These are phyloP conservation scores for Phalaenopsis hybrid DNA, from an alignment of 116 monocot species.

Conservation along the genomic window DNA sequence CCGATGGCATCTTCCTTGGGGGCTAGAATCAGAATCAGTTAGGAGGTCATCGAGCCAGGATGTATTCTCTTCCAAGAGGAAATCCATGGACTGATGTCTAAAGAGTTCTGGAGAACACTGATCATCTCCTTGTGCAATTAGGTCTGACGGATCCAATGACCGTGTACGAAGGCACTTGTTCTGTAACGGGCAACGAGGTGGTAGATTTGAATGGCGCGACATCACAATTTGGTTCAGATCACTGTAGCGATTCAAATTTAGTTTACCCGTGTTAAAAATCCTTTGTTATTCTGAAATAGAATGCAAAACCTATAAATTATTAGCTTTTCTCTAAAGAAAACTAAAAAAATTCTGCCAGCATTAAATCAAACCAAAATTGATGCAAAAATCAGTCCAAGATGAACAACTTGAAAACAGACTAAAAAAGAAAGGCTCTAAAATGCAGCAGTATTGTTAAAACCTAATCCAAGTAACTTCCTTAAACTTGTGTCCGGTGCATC, in stretches of 20 bases:
- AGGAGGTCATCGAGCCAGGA: slow-evolving; percentile 70
- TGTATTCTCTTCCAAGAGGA: slow-evolving; percentile 45
- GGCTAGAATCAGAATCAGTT: slow-evolving; percentile 22
- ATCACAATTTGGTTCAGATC: slow-evolving; percentile 24
- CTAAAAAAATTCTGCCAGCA: not conserved
- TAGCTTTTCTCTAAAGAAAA: not conserved
- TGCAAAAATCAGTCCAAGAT: no score
- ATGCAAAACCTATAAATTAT: slow-evolving; percentile 1
- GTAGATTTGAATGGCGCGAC: slow-evolving; percentile 61
- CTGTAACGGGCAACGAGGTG: slow-evolving; percentile 64
- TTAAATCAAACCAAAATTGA: not conserved
- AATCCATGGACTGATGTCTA: slow-evolving; percentile 38
- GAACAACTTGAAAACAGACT: not conserved
- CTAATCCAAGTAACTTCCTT: not conserved
- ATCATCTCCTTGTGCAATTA: slow-evolving; percentile 13
- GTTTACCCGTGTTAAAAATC: not conserved
- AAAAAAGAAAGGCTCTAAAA: not conserved
- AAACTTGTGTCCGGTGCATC: not conserved
- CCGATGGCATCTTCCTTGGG: slow-evolving; percentile 29
- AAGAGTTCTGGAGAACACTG: slow-evolving; percentile 12
- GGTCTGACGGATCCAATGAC: slow-evolving; percentile 10
- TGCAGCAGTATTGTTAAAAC: slow-evolving; percentile 6
- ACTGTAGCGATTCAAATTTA: not conserved
- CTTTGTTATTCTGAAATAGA: slow-evolving; percentile 11
- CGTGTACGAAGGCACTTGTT: slow-evolving; percentile 15